phyloP scores from a whole-genome alignment of 2,329 filamentous ascomycete genomes.

The Exophiala spinifera region DNA sequence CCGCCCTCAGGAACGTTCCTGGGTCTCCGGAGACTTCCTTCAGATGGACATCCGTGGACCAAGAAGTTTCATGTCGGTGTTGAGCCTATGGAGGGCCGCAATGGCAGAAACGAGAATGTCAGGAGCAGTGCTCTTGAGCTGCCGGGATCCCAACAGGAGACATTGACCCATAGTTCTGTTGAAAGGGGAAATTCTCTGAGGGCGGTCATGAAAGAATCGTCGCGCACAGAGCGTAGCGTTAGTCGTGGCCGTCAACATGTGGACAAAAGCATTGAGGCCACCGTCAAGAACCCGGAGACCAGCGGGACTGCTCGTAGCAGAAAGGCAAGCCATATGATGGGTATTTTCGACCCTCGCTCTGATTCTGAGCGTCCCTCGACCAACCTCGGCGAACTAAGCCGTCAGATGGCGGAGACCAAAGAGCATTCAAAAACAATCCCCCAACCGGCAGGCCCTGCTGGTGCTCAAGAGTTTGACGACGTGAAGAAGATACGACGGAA shows the following conservation, averaged over 20 bases:
- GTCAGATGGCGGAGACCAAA: not conserved
- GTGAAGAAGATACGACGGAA: not conserved
- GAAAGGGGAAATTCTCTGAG: constrained; percentile 29
- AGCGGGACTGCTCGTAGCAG: constrained; percentile 57
- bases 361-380: constrained; percentile 10
- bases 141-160: constrained; percentile 27
- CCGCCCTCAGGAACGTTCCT: constrained; percentile 18
- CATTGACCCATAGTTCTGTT: constrained; percentile 13
- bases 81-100: constrained; percentile 8
- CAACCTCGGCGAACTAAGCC: constrained; percentile 3
- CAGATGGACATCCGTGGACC: constrained; percentile 24
- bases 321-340: constrained; percentile 64
- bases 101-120: constrained; percentile 4
- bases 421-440: constrained; percentile 12
- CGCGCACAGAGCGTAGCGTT: constrained; percentile 37
- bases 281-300: constrained; percentile 56
- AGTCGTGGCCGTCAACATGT: constrained; percentile 48
- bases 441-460: constrained; percentile 12
- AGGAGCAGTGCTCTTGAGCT: constrained; percentile 9
- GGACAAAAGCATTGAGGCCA: constrained; percentile 63
- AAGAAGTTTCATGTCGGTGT: constrained; percentile 25
- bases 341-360: constrained; percentile 53
- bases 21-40: constrained; percentile 25
- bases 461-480: constrained; percentile 5
- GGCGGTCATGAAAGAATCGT: constrained; percentile 27